A percentile compares a stretch with the other conserved stretches of the same genome.
Conservation (phyloP, 2,329 filamentous ascomycete genomes). For the Ceratocystis huliohia region DNA sequence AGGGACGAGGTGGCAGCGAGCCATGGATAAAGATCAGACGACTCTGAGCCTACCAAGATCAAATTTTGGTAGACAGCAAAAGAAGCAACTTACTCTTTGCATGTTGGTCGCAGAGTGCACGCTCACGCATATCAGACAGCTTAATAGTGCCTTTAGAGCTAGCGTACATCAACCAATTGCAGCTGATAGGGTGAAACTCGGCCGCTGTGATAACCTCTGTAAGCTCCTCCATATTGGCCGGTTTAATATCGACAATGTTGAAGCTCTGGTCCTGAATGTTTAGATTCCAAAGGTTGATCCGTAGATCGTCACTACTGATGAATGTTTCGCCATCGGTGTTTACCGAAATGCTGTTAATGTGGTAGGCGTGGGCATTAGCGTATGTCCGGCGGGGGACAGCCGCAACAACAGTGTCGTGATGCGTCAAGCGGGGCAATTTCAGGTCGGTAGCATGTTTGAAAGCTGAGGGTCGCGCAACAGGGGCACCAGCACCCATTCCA, state of each 20-base stretch:
- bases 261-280: conserved; percentile 99
- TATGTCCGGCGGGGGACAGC: conserved; percentile 93
- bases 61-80: conserved; percentile 5
- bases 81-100: conserved; percentile 57
- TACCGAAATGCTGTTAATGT: conserved; percentile 99
- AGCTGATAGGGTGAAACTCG: conserved; percentile 92
- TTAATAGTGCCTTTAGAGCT: conserved; percentile 99
- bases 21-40: not conserved
- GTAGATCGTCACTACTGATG: conserved; percentile 93
- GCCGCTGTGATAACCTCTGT: conserved; percentile 98
- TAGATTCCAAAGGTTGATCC: conserved; percentile 97
- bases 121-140: conserved; percentile 95
- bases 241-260: conserved; percentile 99
- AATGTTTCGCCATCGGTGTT: conserved; percentile 99
- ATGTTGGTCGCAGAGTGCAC: conserved; percentile 88
- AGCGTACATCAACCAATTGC: conserved; percentile 99
- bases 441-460: conserved; percentile 74
- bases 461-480: conserved; percentile 49
- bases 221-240: conserved; percentile 98
- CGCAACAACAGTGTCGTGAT: conserved; percentile 95
- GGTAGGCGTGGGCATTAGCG: conserved; percentile 95
- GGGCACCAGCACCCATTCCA: conserved; percentile 62
- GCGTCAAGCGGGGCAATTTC: conserved; percentile 89
- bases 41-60: not conserved
- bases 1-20: not conserved